A percentile compares a stretch with the other conserved stretches of the same genome.
These are phyloP conservation scores for Astraeus odoratus DNA, from an alignment of 768 basidiomycete species.

Conservation along the genomic window DNA sequence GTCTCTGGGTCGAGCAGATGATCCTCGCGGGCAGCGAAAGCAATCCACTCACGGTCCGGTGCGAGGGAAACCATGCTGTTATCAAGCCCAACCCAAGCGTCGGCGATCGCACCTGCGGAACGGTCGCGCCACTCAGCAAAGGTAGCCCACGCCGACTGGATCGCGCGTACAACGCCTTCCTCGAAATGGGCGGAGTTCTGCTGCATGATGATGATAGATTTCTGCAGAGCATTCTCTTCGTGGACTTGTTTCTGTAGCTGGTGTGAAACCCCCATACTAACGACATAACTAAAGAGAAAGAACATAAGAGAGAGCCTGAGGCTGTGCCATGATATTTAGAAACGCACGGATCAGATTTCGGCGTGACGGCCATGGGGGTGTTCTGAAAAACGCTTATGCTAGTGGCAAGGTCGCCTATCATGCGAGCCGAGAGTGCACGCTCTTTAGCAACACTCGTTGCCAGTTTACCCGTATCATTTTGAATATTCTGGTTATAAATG, in stretches of 20 bases:
- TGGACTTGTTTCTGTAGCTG: slow-evolving; percentile 90
- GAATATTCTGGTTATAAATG: slow-evolving; percentile 57
- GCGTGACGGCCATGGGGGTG: slow-evolving; percentile 79
- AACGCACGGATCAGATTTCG: slow-evolving; percentile 78
- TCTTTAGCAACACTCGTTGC: slow-evolving; percentile 90
- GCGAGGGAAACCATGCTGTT: slow-evolving; percentile 70
- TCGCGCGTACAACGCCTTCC: slow-evolving; percentile 88
- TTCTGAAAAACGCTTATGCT: slow-evolving; percentile 91
- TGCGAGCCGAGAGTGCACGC: slow-evolving; percentile 77
- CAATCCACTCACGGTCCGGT: slow-evolving; percentile 91
- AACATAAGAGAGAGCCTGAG: slow-evolving; percentile 10
- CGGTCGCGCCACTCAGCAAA: slow-evolving; percentile 80
- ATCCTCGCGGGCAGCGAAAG: slow-evolving; percentile 88
- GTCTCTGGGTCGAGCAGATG: slow-evolving; percentile 97
- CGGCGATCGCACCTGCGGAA: slow-evolving; percentile 67
- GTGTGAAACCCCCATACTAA: slow-evolving; percentile 63
- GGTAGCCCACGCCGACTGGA: slow-evolving; percentile 96
- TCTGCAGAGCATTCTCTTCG: slow-evolving; percentile 97
- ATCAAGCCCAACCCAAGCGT: slow-evolving; percentile 67
- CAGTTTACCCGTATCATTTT: slow-evolving; percentile 92
- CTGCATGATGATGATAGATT: slow-evolving; percentile 96
- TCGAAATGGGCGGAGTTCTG: slow-evolving; percentile 97
- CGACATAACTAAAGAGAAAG: slow-evolving; percentile 42
- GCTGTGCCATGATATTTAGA: slow-evolving; percentile 1
- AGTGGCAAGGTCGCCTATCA: slow-evolving; percentile 82